phyloP scores from a whole-genome alignment of 1,284 basidiomycete species.

The Puccinia triticina region DNA sequence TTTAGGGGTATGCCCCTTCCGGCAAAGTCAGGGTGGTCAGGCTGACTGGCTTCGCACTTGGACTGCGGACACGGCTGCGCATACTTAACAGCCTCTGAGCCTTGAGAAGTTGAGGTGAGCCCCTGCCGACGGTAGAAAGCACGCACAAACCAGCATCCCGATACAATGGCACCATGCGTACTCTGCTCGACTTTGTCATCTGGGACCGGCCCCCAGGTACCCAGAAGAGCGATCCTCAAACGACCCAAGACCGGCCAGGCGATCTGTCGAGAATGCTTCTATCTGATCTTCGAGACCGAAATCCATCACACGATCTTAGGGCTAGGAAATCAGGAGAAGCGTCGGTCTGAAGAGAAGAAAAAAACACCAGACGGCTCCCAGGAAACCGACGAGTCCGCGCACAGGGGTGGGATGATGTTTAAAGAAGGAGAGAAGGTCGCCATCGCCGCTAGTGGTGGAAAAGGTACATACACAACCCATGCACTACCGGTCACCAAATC shows the following conservation, averaged over 20 bases:
- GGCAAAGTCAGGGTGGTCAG: too few relatives aligned
- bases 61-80: too few relatives aligned
- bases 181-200: constrained; percentile 21
- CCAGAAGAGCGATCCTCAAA: constrained; percentile 76
- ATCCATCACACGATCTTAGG: constrained; percentile 88
- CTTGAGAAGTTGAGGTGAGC: too few relatives aligned
- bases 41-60: too few relatives aligned
- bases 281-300: constrained; percentile 95
- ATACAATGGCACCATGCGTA: constrained; percentile 45
- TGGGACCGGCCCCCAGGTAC: not conserved
- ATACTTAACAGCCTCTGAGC: too few relatives aligned
- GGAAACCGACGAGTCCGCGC: not conserved
- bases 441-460: constrained; percentile 96
- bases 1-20: too few relatives aligned
- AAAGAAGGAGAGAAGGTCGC: constrained; percentile 89
- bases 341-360: constrained; percentile 16
- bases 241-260: constrained; percentile 96
- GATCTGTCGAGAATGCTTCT: constrained; percentile 71
- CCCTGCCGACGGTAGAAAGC: too few relatives aligned
- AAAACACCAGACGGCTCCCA: not conserved
- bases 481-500: not conserved
- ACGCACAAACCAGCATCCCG: too few relatives aligned
- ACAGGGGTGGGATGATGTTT: constrained; percentile 67
- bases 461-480: constrained; percentile 68
- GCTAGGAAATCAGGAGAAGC: constrained; percentile 54